Base-by-base conservation (phyloP, 2,329 filamentous ascomycete genomes). In the Fusarium domesticum region DNA sequence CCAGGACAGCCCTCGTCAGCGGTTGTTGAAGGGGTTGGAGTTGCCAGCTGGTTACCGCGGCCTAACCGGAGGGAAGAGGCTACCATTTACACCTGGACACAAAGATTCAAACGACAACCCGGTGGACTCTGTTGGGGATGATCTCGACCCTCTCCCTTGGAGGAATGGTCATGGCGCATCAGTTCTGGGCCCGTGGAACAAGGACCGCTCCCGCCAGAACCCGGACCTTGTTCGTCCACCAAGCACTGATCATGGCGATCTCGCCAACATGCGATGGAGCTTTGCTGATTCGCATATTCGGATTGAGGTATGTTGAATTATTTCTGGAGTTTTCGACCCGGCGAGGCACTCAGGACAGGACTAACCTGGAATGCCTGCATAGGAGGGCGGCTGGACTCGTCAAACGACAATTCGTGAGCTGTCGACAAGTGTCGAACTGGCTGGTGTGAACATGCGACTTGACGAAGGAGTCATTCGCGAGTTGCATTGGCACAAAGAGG, bases 401-500 rank as follows among this genome's bases (percentile, higher is more conserved):
- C 83, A 89, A 64, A 89, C 85, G 1, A 87, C 83, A 4, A 68
- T 82, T 14, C 75, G 80, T 23, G 82, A 86, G 65, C 72, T 87
- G 3, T 74, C 77, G 23, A 77, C 77, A 6, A 85, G 81, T 54
- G 74, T 80, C n/a, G 83, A 89, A 61, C 75, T 90, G 35, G 86
- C 86, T 2, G 81, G 83, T 32, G 86, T 89, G 42, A 88, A 90
- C 63, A 90, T 90, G 86, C 78, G 85, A 10, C 78, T 90, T 3
- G 85, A 84, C 31, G 69, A 80, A 51, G 84, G 85, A 28, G 85
- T 84, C 23, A 87, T 87, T 55, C 83, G 86, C 19, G 86, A 90
- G 63, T 73, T 90, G 7, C 86, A 90, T 61, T 90, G 86, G 86
- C 86, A 90, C 71, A 87, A 86, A 56, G 83, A 88, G 63, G 85